A percentile compares a stretch with the other conserved stretches of the same genome.
These are phyloP conservation scores for Corymbia maculata DNA, from an alignment of 345 rosid genomes.

Conservation along the genomic window DNA sequence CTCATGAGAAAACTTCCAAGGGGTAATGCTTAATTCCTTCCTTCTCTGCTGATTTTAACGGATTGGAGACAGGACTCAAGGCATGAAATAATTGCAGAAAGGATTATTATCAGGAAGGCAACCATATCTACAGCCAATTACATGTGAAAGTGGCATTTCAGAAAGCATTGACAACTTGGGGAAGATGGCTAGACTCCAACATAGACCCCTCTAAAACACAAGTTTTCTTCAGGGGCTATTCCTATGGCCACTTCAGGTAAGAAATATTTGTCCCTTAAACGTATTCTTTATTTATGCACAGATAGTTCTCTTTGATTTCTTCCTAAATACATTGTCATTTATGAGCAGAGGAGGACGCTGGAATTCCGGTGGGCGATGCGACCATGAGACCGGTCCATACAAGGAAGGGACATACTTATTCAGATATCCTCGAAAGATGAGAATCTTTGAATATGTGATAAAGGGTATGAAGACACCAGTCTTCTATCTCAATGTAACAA, in stretches of 20 bases:
- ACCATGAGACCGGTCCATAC: slow-evolving; percentile 22
- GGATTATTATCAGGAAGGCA: slow-evolving; percentile 40
- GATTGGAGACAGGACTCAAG: not conserved
- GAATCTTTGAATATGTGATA: slow-evolving; percentile 18
- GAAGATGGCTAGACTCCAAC: slow-evolving; percentile 31
- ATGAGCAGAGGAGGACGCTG: slow-evolving; percentile 34
- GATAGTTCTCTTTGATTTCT: not conserved
- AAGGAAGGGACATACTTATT: slow-evolving; percentile 2
- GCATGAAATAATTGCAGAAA: slow-evolving; percentile 6
- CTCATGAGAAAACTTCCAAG: slow-evolving; percentile 39
- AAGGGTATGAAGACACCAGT: slow-evolving; percentile 20
- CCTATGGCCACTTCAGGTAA: slow-evolving; percentile 33
- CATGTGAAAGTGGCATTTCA: slow-evolving; percentile 20
- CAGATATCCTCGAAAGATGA: slow-evolving; percentile 25
- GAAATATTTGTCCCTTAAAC: not conserved
- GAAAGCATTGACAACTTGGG: slow-evolving; percentile 40
- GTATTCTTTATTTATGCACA: not conserved
- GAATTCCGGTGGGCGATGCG: slow-evolving; percentile 38
- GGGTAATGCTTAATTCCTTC: slow-evolving; percentile 14
- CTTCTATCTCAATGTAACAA: slow-evolving; percentile 25
- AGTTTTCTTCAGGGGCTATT: slow-evolving; percentile 33
- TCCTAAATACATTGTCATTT: not conserved
- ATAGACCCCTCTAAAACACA: slow-evolving; percentile 20
- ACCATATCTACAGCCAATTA: slow-evolving; percentile 12
- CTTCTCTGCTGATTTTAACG: not conserved